Conservation (phyloP, 352 stramenopile species). For the Phytophthora foliorum region DNA sequence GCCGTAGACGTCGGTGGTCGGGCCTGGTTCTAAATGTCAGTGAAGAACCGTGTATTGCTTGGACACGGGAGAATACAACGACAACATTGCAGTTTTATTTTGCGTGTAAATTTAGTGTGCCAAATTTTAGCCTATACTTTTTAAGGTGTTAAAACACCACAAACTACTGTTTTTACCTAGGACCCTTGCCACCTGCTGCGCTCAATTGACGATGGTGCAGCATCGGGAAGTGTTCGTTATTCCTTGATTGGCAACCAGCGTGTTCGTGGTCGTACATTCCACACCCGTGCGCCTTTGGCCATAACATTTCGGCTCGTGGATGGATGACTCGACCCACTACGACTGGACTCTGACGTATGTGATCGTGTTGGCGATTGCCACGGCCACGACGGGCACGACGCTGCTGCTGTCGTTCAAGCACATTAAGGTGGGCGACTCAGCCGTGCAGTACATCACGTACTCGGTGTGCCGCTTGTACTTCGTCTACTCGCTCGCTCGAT, state of each 20-base stretch:
- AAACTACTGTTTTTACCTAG: too few relatives aligned
- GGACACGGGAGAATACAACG: too few relatives aligned
- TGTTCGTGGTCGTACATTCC: too few relatives aligned
- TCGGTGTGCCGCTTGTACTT: slow-evolving; percentile 75
- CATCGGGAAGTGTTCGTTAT: slow-evolving; percentile 22
- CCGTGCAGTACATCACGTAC: slow-evolving; percentile 78
- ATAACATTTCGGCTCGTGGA: slow-evolving; percentile 35
- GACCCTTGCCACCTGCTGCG: slow-evolving; percentile 24
- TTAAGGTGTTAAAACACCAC: too few relatives aligned
- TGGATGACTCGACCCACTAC: slow-evolving; percentile 60
- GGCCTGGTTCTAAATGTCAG: too few relatives aligned
- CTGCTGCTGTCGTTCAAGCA: slow-evolving; percentile 76
- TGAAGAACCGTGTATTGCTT: too few relatives aligned
- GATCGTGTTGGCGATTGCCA: slow-evolving; percentile 56
- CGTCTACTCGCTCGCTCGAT: slow-evolving; percentile 60
- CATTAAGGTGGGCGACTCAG: slow-evolving; percentile 61
- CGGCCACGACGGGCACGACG: slow-evolving; percentile 48
- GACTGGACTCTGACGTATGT: slow-evolving; percentile 75
- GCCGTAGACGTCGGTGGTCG: too few relatives aligned
- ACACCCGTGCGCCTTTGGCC: background rate
- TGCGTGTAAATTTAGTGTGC: too few relatives aligned
- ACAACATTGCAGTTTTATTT: too few relatives aligned
- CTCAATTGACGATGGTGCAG: slow-evolving; percentile 39
- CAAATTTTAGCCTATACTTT: too few relatives aligned
- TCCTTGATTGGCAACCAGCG: slow-evolving; percentile 33